These are phyloP conservation scores for Schizophyllum amplum DNA, from an alignment of 1,284 basidiomycete species.

Conservation along the genomic window DNA sequence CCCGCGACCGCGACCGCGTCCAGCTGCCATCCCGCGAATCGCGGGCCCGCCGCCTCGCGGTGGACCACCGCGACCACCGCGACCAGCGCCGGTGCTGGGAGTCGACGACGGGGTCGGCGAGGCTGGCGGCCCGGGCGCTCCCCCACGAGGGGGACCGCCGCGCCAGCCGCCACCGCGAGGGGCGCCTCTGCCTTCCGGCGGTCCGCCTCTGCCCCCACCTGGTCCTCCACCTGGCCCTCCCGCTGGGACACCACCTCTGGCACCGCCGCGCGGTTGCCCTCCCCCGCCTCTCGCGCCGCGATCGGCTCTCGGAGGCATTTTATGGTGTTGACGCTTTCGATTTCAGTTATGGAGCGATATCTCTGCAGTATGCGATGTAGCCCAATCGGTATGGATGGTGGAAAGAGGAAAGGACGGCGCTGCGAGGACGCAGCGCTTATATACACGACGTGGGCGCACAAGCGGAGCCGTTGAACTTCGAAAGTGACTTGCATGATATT, in stretches of 20 bases:
- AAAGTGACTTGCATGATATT: background rate
- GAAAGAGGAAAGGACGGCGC: background rate
- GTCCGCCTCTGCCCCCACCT: conserved; percentile 24
- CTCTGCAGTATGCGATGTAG: background rate
- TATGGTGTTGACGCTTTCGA: background rate
- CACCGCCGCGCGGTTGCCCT: conserved; percentile 15
- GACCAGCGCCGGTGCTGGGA: background rate
- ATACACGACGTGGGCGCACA: background rate
- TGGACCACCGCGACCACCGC: too few species aligned
- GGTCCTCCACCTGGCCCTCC: conserved; percentile 25
- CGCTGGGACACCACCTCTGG: conserved; percentile 19
- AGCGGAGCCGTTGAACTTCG: background rate
- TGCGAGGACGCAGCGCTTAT: background rate
- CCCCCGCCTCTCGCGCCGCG: conserved; percentile 27
- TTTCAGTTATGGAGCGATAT: background rate
- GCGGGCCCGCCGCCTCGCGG: too few species aligned
- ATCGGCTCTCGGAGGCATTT: conserved; percentile 9
- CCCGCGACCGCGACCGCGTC: too few species aligned
- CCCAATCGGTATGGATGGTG: too few species aligned
- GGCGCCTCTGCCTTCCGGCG: conserved; percentile 23
- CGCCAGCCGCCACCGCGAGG: conserved; percentile 21
- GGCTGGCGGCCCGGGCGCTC: background rate
- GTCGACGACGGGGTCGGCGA: background rate
- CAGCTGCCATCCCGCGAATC: background rate
- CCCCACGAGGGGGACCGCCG: conserved; percentile 8